A percentile compares a stretch with the other conserved stretches of the same genome.
Evolutionary conservation across 163 green algal species (phyloP).

Genomic region (Prototheca wickerhamii): DNA sequence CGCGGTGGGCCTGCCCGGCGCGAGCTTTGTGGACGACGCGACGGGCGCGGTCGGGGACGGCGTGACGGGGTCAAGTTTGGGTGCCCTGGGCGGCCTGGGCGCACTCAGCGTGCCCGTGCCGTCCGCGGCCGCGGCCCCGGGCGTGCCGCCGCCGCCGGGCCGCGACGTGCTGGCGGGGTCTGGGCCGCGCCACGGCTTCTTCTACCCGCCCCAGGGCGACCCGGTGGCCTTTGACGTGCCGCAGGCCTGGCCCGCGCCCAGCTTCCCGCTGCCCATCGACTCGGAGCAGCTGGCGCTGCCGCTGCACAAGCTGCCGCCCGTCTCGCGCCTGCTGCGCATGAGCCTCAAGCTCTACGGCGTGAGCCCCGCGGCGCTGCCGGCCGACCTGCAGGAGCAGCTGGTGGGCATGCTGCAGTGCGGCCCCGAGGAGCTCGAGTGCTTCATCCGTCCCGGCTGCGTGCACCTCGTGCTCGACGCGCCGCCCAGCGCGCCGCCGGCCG

Average conservation of each 20-base stretch:
- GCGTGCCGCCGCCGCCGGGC: too few relatives aligned
- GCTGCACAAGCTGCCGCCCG: background rate
- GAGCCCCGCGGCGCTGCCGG: background rate
- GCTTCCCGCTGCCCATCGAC: background rate
- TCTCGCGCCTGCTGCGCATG: background rate
- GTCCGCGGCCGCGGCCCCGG: too few relatives aligned
- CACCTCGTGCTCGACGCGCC: background rate
- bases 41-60: background rate
- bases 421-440: background rate
- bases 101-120: too few relatives aligned
- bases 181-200: too few relatives aligned
- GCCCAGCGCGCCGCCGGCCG: background rate
- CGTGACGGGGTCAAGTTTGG: too few relatives aligned
- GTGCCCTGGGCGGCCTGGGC: too few relatives aligned
- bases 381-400: background rate
- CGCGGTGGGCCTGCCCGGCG: background rate
- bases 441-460: constrained; percentile 4
- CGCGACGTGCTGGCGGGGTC: too few relatives aligned
- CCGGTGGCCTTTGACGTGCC: too few relatives aligned
- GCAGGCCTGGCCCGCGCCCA: background rate
- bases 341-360: constrained; percentile 7
- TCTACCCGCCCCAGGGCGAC: too few relatives aligned
- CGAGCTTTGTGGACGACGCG: background rate
- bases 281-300: background rate
- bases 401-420: background rate